Evolutionary conservation across 345 rosid species (phyloP), one percentile per base, ranked within the genome.

Genomic region (Lepidium aucheri): DNA sequence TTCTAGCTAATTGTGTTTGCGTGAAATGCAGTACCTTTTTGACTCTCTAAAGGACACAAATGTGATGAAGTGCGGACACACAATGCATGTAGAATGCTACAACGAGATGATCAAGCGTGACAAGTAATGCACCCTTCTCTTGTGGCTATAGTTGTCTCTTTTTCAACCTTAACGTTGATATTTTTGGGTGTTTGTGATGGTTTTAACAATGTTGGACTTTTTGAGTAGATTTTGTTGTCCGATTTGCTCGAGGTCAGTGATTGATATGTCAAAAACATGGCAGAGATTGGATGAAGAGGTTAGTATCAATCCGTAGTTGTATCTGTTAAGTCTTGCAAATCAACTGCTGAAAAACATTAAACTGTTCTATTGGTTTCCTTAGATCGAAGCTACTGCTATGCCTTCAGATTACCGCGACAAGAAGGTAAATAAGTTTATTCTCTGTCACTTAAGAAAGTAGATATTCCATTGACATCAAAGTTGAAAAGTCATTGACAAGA

Each of bases 61-160:
- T 0, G 99, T 94, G 14, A 86, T 94, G 99, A 90, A 83, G 82
- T 94, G 99, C 9, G 99, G 99, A 60, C 99, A 94, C 85, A 94
- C 99, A 1, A 94, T 94, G 96, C 99, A 94, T 46, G 17, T 20
- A 15, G 96, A 94, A 68, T 94, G 99, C 72, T 86, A 65, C 69
- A n/a, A 30, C 1, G 97, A 90, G 84, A 94, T 94, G 99, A 61
- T 85, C 65, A 82, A 81, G 63, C 96, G 57, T 15, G 85, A 82
- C 77, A 86, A 90, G 99, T 94, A 76, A 88, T 86, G 45, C 60
- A 15, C 43, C 30, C 28, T 39, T 50, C 5, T 24, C 30, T 33
- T 33, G 24, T 59, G 15, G 15, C 43, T 17, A 13, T 13, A 7
- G 13, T 12, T 71, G 44, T 46, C 18, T 18, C 58, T 63, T 4